Conservation (phyloP, 1,139 yeast species). For the Saccharomyces hybrid region DNA sequence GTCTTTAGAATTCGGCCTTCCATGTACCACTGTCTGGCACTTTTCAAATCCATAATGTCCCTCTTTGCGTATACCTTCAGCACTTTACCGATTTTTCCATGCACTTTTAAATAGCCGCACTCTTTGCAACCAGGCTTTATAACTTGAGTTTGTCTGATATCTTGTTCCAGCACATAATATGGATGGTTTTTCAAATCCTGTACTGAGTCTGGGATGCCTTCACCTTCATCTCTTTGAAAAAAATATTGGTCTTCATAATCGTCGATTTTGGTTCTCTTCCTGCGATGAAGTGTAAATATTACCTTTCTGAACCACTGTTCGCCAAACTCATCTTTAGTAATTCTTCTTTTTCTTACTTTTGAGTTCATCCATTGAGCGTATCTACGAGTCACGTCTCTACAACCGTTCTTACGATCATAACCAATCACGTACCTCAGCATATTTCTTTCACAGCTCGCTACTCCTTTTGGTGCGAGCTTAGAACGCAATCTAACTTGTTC, state of each 20-base stretch:
- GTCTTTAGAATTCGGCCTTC: slow-evolving; percentile 66
- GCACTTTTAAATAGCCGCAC: slow-evolving; percentile 62
- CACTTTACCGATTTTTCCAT: slow-evolving; percentile 32
- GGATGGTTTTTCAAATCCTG: slow-evolving; percentile 88
- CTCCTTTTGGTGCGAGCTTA: slow-evolving; percentile 62
- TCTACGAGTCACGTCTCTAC: slow-evolving; percentile 78
- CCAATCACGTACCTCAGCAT: slow-evolving; percentile 70
- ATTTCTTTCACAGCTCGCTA: slow-evolving; percentile 51
- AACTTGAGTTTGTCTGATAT: slow-evolving; percentile 63
- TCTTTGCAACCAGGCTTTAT: slow-evolving; percentile 51
- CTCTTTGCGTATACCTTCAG: slow-evolving; percentile 56
- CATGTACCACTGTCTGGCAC: slow-evolving; percentile 84
- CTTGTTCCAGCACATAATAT: slow-evolving; percentile 70
- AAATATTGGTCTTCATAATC: slow-evolving; percentile 67
- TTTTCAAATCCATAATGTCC: slow-evolving; percentile 54
- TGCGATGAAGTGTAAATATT: slow-evolving; percentile 21
- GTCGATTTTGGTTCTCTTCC: slow-evolving; percentile 46
- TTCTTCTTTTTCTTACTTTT: slow-evolving; percentile 66
- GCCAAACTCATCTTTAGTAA: slow-evolving; percentile 52
- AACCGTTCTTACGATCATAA: slow-evolving; percentile 55
- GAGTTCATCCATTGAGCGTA: slow-evolving; percentile 68
- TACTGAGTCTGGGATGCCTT: slow-evolving; percentile 81
- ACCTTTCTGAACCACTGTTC: slow-evolving; percentile 52
- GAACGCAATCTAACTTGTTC: slow-evolving; percentile 60
- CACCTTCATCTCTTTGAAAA: slow-evolving; percentile 54